Base-by-base conservation (phyloP, 192 early-diverging fungal species). In the Chytriomyces confervae region DNA sequence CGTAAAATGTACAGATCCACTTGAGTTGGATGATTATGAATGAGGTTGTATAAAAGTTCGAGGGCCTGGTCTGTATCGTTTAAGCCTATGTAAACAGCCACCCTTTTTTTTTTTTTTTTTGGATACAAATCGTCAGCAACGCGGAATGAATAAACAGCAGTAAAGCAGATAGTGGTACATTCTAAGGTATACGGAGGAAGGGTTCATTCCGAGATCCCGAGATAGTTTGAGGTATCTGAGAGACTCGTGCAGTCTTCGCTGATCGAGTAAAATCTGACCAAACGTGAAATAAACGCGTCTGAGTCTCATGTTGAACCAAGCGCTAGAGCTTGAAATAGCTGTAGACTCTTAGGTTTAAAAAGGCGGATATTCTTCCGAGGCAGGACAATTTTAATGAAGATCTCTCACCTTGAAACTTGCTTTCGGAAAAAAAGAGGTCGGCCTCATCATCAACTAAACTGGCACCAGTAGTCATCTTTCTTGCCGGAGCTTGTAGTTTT, bases 241-340 rank as follows among this genome's bases (percentile, higher is more conserved):
- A 9, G 85, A 79, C 57, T 88, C 87, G 20, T 78, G 50, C 45
- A 84, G 84, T 13, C 87, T 50, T n/a, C 67, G 75, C 53, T 84
- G 82, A 62, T 88, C 87, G 1, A 88, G 71, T 36, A 88, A 50
- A 65, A 82, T 79, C 66, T 88, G 81, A 8, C 84, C 83, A 74
- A 80, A 84, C 13, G 76, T 75, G 75, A 67, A 87, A 76, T 76
- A 76, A 50, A 76, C 11, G 7, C 74, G 62, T 66, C 74, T 10
- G 6, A 76, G 29, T 44, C 49, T 65, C 9, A 64, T 23, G 50
- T 76, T 76, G 3, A 76, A 36, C 74, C 74, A 76, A 1, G 10
- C 6, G 50, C 74, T 76, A 10, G 74, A 66, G 50, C 46, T 76
- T 18, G 62, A 18, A 13, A 36, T 65, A 5, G 63, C 74, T 76